phyloP scores from a whole-genome alignment of 2,329 filamentous ascomycete species.

The Amauroascus niger region DNA sequence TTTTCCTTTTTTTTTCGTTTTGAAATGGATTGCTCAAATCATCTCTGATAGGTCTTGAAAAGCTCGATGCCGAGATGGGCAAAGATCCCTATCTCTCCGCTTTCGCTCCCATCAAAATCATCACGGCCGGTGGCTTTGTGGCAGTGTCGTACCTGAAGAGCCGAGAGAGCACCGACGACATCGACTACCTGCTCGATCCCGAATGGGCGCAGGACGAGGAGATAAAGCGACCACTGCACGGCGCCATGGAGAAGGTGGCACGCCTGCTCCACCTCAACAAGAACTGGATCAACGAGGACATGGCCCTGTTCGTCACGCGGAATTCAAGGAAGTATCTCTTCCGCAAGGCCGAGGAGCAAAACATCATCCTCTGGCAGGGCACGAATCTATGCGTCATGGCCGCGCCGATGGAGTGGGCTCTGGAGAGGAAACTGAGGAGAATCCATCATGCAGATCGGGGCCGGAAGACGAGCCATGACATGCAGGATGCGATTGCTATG shows the following conservation, averaged over 20 bases:
- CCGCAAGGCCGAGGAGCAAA: conserved; percentile 24
- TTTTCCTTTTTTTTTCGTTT: not conserved
- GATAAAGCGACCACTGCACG: conserved; percentile 23
- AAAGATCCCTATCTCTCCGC: conserved; percentile 25
- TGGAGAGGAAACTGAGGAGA: conserved; percentile 29
- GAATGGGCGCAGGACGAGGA: conserved; percentile 28
- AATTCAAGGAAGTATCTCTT: conserved; percentile 22
- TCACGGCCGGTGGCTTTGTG: conserved; percentile 27
- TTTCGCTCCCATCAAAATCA: conserved; percentile 27
- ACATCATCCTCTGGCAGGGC: conserved; percentile 26
- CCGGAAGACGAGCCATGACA: conserved; percentile 23
- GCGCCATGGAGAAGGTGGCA: conserved; percentile 22
- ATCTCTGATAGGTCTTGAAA: conserved; percentile 21
- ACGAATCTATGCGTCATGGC: conserved; percentile 25
- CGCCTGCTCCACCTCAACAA: conserved; percentile 19
- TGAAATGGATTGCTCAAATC: not conserved
- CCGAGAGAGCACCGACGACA: conserved; percentile 26
- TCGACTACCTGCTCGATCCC: conserved; percentile 29
- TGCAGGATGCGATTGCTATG: conserved; percentile 25
- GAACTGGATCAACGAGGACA: conserved; percentile 28
- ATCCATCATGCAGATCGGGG: conserved; percentile 22
- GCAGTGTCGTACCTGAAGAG: conserved; percentile 25
- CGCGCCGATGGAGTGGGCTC: conserved; percentile 29
- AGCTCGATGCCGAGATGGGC: conserved; percentile 26
- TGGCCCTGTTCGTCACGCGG: conserved; percentile 25